phyloP scores from a whole-genome alignment of 1,284 basidiomycete species.

The Sanghuangporus weigelae region DNA sequence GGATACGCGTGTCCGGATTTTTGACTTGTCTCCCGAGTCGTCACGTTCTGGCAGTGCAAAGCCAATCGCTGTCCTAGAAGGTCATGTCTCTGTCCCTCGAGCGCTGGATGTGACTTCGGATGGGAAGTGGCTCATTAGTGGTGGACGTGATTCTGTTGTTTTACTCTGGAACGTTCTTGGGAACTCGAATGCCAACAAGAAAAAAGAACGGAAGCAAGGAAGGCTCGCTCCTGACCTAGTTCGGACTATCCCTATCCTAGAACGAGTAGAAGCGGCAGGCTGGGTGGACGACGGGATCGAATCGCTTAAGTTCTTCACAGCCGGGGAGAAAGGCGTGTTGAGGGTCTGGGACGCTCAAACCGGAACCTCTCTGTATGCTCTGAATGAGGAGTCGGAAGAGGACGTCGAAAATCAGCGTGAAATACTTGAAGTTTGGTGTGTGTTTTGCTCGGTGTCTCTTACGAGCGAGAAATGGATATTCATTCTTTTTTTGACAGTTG shows the following conservation, averaged over 20 bases:
- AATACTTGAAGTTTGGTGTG: constrained; percentile 68
- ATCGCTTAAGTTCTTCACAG: constrained; percentile 72
- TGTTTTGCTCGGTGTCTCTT: constrained; percentile 19
- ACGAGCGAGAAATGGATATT: constrained; percentile 9
- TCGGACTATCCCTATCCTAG: constrained; percentile 84
- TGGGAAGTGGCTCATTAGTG: constrained; percentile 83
- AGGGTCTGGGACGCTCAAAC: constrained; percentile 79
- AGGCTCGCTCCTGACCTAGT: constrained; percentile 49
- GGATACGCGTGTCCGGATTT: constrained; percentile 86
- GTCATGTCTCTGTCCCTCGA: constrained; percentile 87
- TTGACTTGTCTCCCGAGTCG: constrained; percentile 68
- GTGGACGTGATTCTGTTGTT: constrained; percentile 87
- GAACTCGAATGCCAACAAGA: constrained; percentile 29
- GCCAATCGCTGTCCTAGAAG: constrained; percentile 78
- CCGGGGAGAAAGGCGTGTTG: constrained; percentile 81
- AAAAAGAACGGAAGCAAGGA: constrained; percentile 46
- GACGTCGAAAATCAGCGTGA: constrained; percentile 77
- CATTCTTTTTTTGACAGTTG: constrained; percentile 46
- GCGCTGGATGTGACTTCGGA: constrained; percentile 82
- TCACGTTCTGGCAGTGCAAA: constrained; percentile 55
- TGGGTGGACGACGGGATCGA: constrained; percentile 48
- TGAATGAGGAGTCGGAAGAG: constrained; percentile 43
- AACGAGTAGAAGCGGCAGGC: constrained; percentile 85
- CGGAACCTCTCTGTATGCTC: constrained; percentile 56
- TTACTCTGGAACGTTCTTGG: constrained; percentile 77